A percentile compares a stretch with the other conserved stretches of the same genome.
Evolutionary conservation across 208 protist genomes (phyloP).

Genomic region (Trypanosoma vivax): DNA sequence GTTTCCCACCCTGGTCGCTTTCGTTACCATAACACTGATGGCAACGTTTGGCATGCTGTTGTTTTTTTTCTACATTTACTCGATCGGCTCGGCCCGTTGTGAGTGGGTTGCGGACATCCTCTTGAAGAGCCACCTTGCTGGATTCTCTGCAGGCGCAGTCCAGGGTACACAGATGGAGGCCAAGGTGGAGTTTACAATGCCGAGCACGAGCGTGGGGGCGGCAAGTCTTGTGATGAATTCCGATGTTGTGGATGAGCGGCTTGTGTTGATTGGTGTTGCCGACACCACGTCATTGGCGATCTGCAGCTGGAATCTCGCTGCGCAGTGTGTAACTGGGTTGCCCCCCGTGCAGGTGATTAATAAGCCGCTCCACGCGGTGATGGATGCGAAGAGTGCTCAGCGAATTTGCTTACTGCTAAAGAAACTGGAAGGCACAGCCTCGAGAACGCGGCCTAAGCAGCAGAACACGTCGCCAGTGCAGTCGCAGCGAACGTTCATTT

Average conservation of each 20-base stretch:
- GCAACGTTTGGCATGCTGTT: slow-evolving; percentile 24
- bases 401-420: slow-evolving; percentile 16
- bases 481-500: slow-evolving; percentile 15
- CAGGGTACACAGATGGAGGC: slow-evolving; percentile 4
- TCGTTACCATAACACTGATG: slow-evolving; percentile 17
- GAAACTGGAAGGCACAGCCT: slow-evolving; percentile 18
- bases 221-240: slow-evolving; percentile 8
- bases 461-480: slow-evolving; percentile 14
- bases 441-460: no score
- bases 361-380: slow-evolving; percentile 23
- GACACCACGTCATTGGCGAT: slow-evolving; percentile 19
- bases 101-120: slow-evolving; percentile 19
- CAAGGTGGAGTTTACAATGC: slow-evolving; percentile 22
- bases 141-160: slow-evolving; percentile 1
- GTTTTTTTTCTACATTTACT: slow-evolving; percentile 24
- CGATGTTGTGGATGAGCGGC: slow-evolving; percentile 18
- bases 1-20: no score
- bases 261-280: slow-evolving; percentile 32
- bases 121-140: slow-evolving; percentile 14
- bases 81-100: slow-evolving; percentile 6
- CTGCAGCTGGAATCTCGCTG: slow-evolving; percentile 33
- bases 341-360: slow-evolving; percentile 21
- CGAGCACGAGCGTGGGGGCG: slow-evolving; percentile 4
- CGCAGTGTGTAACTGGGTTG: slow-evolving; percentile 20
- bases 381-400: slow-evolving; percentile 17